These are phyloP conservation scores for Polysphondylium violaceum DNA, from an alignment of 78 protist species.

Conservation along the genomic window DNA sequence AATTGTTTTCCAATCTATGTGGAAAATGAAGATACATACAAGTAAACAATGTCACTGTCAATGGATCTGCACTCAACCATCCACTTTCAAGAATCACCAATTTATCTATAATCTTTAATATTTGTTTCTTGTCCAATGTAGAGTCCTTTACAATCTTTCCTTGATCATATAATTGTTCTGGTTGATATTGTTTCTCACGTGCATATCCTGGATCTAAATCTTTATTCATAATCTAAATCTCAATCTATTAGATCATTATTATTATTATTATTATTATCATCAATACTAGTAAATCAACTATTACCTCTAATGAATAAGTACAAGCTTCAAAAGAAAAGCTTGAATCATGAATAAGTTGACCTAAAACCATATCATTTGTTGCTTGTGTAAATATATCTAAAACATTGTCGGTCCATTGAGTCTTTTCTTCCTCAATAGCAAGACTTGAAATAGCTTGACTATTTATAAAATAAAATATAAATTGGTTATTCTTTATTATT, in stretches of 20 bases:
- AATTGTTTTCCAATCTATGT: conserved; percentile 6
- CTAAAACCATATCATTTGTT: conserved; percentile 22
- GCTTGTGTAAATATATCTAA: conserved; percentile 29
- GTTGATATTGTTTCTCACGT: neutral
- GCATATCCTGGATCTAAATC: conserved; percentile 23
- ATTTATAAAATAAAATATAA: too few relatives aligned
- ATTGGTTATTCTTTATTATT: too few relatives aligned
- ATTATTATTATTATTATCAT: neutral
- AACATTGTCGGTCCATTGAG: too few relatives aligned
- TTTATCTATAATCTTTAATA: conserved; percentile 37
- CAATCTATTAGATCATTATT: neutral
- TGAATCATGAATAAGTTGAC: conserved; percentile 37
- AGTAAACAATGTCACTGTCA: conserved; percentile 35
- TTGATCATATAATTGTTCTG: conserved; percentile 34
- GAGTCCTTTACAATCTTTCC: conserved; percentile 26
- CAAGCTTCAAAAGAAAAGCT: conserved; percentile 18
- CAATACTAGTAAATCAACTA: neutral
- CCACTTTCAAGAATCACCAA: conserved; percentile 12
- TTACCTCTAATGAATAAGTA: conserved; percentile 30
- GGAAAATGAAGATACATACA: conserved; percentile 59
- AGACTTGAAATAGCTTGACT: too few relatives aligned
- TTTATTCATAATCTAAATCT: conserved; percentile 17
- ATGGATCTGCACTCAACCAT: conserved; percentile 51
- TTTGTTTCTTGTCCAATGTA: conserved; percentile 1
- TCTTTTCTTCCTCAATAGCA: too few relatives aligned